These are phyloP conservation scores for Scheffersomyces lignosus DNA, from an alignment of 805 yeast species.

Conservation along the genomic window DNA sequence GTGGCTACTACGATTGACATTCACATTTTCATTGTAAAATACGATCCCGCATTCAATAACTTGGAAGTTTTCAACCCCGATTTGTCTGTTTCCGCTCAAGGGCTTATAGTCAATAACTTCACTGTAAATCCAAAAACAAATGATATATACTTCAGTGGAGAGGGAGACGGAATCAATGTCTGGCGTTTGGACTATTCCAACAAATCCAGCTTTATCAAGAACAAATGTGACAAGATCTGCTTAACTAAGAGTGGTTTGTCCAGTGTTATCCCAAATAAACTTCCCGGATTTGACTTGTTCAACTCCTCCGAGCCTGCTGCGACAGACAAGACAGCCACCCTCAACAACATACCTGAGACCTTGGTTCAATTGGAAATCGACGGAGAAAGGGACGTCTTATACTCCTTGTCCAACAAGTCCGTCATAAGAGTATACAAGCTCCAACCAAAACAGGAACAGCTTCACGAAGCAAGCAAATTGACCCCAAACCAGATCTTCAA, in stretches of 20 bases:
- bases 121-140: constrained; percentile 61
- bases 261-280: constrained; percentile 37
- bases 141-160: constrained; percentile 83
- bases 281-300: constrained; percentile 35
- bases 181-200: constrained; percentile 88
- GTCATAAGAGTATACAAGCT: constrained; percentile 77
- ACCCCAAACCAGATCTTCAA: constrained; percentile 48
- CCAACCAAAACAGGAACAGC: constrained; percentile 41
- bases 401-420: constrained; percentile 80
- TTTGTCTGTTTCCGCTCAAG: constrained; percentile 75
- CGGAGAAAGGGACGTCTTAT: constrained; percentile 71
- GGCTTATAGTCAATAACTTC: constrained; percentile 68
- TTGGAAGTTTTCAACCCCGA: constrained; percentile 80
- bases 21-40: constrained; percentile 72
- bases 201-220: constrained; percentile 82
- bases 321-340: constrained; percentile 11
- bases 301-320: constrained; percentile 15
- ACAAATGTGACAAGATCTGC: constrained; percentile 80
- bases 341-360: constrained; percentile 46
- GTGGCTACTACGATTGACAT: constrained; percentile 81
- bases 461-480: constrained; percentile 35
- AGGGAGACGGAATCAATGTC: constrained; percentile 70
- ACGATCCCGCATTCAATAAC: constrained; percentile 40
- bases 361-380: constrained; percentile 71
- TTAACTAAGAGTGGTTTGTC: constrained; percentile 63